Evolutionary conservation across 345 rosid species (phyloP).

Genomic region (Microcos paniculata): DNA sequence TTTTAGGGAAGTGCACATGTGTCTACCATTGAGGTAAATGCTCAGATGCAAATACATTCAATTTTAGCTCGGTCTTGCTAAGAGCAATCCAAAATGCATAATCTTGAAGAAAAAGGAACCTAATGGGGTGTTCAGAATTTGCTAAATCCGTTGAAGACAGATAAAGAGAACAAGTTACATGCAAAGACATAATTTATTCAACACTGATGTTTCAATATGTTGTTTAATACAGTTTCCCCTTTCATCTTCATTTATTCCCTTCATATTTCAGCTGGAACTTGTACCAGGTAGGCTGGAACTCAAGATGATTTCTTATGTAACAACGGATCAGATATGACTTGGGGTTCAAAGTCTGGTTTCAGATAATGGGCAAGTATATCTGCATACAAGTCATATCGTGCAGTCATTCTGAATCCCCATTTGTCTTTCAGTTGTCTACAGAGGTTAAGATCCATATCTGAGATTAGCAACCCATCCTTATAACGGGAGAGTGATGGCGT

Average conservation of each 20-base stretch:
- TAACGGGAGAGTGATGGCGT: constrained; percentile 75
- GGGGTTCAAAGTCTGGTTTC: constrained; percentile 75
- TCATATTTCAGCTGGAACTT: constrained; percentile 3
- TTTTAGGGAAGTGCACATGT: too few relatives aligned
- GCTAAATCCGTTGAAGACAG: too few relatives aligned
- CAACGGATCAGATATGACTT: constrained; percentile 72
- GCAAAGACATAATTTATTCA: background rate
- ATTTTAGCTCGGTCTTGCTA: too few relatives aligned
- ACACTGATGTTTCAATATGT: background rate
- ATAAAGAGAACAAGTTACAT: background rate
- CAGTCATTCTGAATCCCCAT: constrained; percentile 94
- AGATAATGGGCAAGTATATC: constrained; percentile 54
- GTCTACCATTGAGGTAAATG: too few relatives aligned
- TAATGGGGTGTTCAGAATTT: too few relatives aligned
- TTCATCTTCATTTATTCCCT: constrained; percentile 9
- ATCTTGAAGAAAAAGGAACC: too few relatives aligned
- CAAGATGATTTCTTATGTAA: constrained; percentile 56
- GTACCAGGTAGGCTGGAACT: constrained; percentile 28
- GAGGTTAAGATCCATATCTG: constrained; percentile 92
- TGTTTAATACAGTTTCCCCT: constrained; percentile 1
- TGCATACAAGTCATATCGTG: constrained; percentile 72
- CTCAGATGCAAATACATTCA: too few relatives aligned
- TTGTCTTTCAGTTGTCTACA: constrained; percentile 90
- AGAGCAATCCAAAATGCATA: too few relatives aligned
- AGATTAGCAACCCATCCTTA: constrained; percentile 77